Evolutionary conservation across 2,329 filamentous ascomycete species (phyloP), one percentile per base, ranked within the genome.

Genomic region (Periconia digitata): DNA sequence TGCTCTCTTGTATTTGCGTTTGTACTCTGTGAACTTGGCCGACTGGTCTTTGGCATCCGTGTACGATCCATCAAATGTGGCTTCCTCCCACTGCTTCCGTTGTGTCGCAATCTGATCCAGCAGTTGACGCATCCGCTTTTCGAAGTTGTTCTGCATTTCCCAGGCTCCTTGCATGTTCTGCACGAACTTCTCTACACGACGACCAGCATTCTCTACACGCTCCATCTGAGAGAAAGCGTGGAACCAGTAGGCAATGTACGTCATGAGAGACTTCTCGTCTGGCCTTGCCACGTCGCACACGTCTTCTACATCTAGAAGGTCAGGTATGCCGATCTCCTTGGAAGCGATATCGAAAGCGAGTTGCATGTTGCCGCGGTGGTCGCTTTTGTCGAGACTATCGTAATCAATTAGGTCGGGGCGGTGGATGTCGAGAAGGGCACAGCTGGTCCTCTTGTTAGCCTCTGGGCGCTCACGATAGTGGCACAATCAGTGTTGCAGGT

Each of bases 231-330:
- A 97, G 71, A 99, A 99, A 61, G 94, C 94, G 69, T 99, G 94
- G 81, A 99, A 99, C 94, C 94, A 99, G 78, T 99, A 99, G 56
- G 94, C 94, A 63, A 99, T 99, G 72, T 99, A 99, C 1, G 94
- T 99, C 94, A 99, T 99, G 69, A 99, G 80, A 70, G 89, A 95
- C 62, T 90, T 86, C 74, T 99, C 94, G 70, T 99, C 94, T 20
- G 94, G 94, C 75, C 94, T 95, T 20, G 91, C 83, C 22, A 99
- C 92, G 69, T 99, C 94, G 71, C 90, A 96, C 17, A 99, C 94
- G 76, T 99, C 94, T 73, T 99, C 94, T 13, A 97, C 94, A 71
- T 99, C 94, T 50, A 99, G 82, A 69, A 99, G 79, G 64, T 92
- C 90, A 15, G 94, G 94, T 50, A 99, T 99, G 42, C 94, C 94